phyloP scores from a whole-genome alignment of 1,139 yeast species.

The Suhomyces yuchorum region DNA sequence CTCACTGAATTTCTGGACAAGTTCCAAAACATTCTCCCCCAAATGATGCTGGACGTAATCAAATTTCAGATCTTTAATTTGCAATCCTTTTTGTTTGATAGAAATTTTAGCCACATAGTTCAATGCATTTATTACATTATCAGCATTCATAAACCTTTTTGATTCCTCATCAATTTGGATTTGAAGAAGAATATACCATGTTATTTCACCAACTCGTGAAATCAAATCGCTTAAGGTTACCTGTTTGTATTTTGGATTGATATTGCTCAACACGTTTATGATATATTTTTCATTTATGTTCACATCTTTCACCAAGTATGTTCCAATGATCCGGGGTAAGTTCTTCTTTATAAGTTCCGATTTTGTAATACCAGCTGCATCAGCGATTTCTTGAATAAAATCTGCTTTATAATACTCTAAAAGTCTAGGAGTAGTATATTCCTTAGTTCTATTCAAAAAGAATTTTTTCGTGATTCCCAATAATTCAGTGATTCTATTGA shows the following conservation, averaged over 20 bases:
- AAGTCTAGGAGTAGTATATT: slow-evolving; percentile 76
- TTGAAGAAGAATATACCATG: slow-evolving; percentile 45
- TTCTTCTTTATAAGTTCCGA: slow-evolving; percentile 38
- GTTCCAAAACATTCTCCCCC: slow-evolving; percentile 67
- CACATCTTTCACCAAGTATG: slow-evolving; percentile 40
- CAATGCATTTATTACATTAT: slow-evolving; percentile 42
- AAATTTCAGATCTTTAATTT: slow-evolving; percentile 10
- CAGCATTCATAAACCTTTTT: slow-evolving; percentile 32
- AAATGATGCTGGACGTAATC: slow-evolving; percentile 33
- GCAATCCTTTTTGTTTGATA: slow-evolving; percentile 20
- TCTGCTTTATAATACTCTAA: slow-evolving; percentile 66
- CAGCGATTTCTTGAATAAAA: slow-evolving; percentile 56
- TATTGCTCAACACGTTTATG: slow-evolving; percentile 55
- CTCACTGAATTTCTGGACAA: slow-evolving; percentile 79
- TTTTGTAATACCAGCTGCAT: slow-evolving; percentile 36
- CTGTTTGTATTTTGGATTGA: slow-evolving; percentile 47
- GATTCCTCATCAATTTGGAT: slow-evolving; percentile 33
- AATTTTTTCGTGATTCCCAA: slow-evolving; percentile 62
- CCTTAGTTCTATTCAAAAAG: slow-evolving; percentile 68
- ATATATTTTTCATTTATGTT: slow-evolving; percentile 53
- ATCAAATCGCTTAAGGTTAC: slow-evolving; percentile 46
- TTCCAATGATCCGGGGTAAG: slow-evolving; percentile 44
- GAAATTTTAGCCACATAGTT: slow-evolving; percentile 39
- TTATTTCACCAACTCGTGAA: slow-evolving; percentile 44
- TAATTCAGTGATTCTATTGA: slow-evolving; percentile 62